A percentile compares a stretch with the other conserved stretches of the same genome.
Conservation (phyloP, 805 yeast species). For the Saccharomycopsis sp. region DNA sequence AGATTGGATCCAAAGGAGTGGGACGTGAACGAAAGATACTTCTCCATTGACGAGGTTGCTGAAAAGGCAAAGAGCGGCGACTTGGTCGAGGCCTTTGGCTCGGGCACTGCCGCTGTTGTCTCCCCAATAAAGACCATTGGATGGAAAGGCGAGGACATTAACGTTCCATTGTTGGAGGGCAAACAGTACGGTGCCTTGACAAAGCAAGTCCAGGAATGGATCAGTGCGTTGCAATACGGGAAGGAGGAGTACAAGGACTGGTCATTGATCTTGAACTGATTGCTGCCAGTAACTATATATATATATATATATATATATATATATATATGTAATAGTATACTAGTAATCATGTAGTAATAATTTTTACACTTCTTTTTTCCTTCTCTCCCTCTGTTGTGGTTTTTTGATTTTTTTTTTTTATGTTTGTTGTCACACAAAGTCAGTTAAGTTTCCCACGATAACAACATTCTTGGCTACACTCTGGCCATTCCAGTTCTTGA, state of each 20-base stretch:
- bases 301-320: background rate
- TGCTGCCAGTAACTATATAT: background rate
- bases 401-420: background rate
- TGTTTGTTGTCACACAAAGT: too few species aligned
- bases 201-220: conserved; percentile 72
- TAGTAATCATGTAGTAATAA: too few species aligned
- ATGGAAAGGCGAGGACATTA: conserved; percentile 62
- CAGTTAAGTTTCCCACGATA: too few species aligned
- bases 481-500: background rate
- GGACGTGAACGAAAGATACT: conserved; percentile 77
- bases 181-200: conserved; percentile 76
- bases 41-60: conserved; percentile 69
- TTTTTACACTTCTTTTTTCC: too few species aligned
- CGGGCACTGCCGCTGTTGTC: conserved; percentile 97
- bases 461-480: conserved; percentile 20
- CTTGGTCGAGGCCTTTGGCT: conserved; percentile 88
- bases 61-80: conserved; percentile 73
- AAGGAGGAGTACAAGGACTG: conserved; percentile 53
- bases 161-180: conserved; percentile 74
- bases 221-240: conserved; percentile 86
- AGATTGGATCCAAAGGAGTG: conserved; percentile 70
- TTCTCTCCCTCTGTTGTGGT: background rate
- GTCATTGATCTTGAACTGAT: conserved; percentile 20
- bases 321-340: background rate
- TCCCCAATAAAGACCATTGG: conserved; percentile 87